Evolutionary conservation across 345 rosid genomes (phyloP).

Genomic region (Clausena lansium): DNA sequence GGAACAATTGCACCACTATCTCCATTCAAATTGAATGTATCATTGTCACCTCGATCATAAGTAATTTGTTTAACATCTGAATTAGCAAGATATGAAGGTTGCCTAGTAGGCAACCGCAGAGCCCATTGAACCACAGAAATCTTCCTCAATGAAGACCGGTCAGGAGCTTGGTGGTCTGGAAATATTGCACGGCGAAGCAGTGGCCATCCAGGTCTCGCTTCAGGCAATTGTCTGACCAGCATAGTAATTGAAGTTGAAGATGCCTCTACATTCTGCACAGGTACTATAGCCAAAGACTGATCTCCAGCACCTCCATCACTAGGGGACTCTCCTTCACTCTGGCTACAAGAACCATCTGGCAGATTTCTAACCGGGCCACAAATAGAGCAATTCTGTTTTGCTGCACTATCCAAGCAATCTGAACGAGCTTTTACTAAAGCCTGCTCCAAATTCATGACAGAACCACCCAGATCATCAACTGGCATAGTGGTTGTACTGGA

Average conservation of each 20-base stretch:
- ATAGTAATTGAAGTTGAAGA: slow-evolving; percentile 38
- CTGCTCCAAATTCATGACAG: slow-evolving; percentile 39
- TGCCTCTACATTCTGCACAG: slow-evolving; percentile 37
- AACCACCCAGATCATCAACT: slow-evolving; percentile 17
- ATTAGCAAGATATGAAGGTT: slow-evolving; percentile 30
- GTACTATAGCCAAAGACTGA: slow-evolving; percentile 56
- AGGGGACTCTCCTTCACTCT: slow-evolving; percentile 23
- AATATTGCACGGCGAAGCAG: slow-evolving; percentile 50
- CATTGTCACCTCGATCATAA: slow-evolving; percentile 19
- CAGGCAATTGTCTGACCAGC: slow-evolving; percentile 50
- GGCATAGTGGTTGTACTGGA: slow-evolving; percentile 18
- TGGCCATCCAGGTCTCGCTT: slow-evolving; percentile 83
- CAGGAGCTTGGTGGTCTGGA: slow-evolving; percentile 28
- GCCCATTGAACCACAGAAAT: slow-evolving; percentile 75
- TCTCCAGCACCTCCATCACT: slow-evolving; percentile 28
- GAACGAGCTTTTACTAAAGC: slow-evolving; percentile 41
- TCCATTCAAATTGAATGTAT: slow-evolving; percentile 36
- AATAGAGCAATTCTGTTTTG: slow-evolving; percentile 48
- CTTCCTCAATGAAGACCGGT: slow-evolving; percentile 42
- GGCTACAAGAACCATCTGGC: slow-evolving; percentile 20
- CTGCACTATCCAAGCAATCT: slow-evolving; percentile 25
- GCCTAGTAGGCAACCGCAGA: slow-evolving; percentile 53
- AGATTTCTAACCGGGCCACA: slow-evolving; percentile 43
- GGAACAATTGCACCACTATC: slow-evolving; percentile 58
- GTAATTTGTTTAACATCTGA: slow-evolving; percentile 37